These are phyloP conservation scores for Cercospora sp. DNA, from an alignment of 2,329 filamentous ascomycete genomes.

Conservation along the genomic window DNA sequence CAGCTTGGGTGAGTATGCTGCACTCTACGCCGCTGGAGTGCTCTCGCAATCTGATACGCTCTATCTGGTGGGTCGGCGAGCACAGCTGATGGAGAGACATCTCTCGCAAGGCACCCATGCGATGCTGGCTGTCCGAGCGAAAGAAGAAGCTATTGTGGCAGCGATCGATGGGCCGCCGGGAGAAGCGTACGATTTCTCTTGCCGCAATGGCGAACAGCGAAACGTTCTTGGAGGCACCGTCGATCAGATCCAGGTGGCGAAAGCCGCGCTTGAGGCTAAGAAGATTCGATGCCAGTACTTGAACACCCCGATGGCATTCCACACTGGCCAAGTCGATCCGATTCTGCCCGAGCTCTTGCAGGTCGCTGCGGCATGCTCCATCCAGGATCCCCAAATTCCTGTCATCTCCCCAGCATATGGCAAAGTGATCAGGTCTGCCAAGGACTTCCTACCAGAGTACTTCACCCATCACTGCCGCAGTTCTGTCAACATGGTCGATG, in stretches of 20 bases:
- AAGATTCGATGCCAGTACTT: constrained; percentile 18
- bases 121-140: constrained; percentile 25
- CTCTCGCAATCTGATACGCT: constrained; percentile 38
- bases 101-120: constrained; percentile 18
- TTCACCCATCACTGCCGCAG: constrained; percentile 20
- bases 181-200: constrained; percentile 25
- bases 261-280: constrained; percentile 9
- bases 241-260: constrained; percentile 20
- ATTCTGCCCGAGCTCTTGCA: constrained; percentile 24
- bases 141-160: constrained; percentile 5
- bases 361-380: constrained; percentile 6
- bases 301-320: constrained; percentile 31
- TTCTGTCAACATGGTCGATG: constrained; percentile 22
- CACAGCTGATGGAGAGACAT: constrained; percentile 24
- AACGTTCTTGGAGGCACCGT: constrained; percentile 28
- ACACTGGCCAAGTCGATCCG: constrained; percentile 31
- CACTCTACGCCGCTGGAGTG: constrained; percentile 39
- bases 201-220: constrained; percentile 28
- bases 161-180: constrained; percentile 8
- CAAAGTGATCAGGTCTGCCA: constrained; percentile 22
- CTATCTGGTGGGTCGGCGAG: constrained; percentile 39
- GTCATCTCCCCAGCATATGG: constrained; percentile 31
- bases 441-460: constrained; percentile 25
- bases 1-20: constrained; percentile 44
- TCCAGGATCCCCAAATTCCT: constrained; percentile 29